Base-by-base conservation (phyloP, 306 rosid genomes). In the Crataegus laevigata region DNA sequence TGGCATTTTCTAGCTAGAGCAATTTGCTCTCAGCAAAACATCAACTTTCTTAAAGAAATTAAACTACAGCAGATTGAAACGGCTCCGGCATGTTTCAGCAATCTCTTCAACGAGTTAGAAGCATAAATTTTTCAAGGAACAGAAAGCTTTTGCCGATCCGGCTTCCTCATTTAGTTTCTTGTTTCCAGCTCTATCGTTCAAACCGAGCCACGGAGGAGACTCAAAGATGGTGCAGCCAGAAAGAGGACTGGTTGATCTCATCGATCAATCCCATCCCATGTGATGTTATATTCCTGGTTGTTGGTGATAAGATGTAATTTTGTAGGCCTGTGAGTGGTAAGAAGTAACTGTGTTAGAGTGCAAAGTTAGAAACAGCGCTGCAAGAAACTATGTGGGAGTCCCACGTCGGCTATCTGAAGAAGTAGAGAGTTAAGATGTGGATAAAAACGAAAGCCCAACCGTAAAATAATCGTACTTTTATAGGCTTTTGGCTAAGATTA, bases 401-500 rank as follows among this genome's bases (percentile, higher is more conserved):
- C 74, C 61, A 69, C 28, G 50, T 69, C 28, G 42, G 1, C 55
- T 0, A 45, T 0, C 1, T 47, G 43, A 69, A 6, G 4, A 12
- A 10, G 19, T 5, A 24, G 10, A 18, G 11, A 69, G 21, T 2
- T 0, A 4, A 2, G 10, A 18, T 2, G 72, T 17, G 38, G 2
- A 68, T 45, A 45, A 68, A 43, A 26, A 0, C 10, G 4, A 3
- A 4, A 2, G 25, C 17, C 61, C 22, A 19, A 50, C 0, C 5
- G 0, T 0, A 0, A 0, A 0, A 2, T 0, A 32, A 0, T 9
- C 52, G 28, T 74, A 43, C 30, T 21, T 47, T 47, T 47, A 21
- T 61, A 62, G 71, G 78, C 47, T 74, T 74, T 43, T 74, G 47
- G 69, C 32, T 73, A 61, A 61, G 69, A 61, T 74, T 22, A 74